A percentile compares a stretch with the other conserved stretches of the same genome.
Evolutionary conservation across 306 rosid species (phyloP).

Genomic region (Fragaria iinumae): DNA sequence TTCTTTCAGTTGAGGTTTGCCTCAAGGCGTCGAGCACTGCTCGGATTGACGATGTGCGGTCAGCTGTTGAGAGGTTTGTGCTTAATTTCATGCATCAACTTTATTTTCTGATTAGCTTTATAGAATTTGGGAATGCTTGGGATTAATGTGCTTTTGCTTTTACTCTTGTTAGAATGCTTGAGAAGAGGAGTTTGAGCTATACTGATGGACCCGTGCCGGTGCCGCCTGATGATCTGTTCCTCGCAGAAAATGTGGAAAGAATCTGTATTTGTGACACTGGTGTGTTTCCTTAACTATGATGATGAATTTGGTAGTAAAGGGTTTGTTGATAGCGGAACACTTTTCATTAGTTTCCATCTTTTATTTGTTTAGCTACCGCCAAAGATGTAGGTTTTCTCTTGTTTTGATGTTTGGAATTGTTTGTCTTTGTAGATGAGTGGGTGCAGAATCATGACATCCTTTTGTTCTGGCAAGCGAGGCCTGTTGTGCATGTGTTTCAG

Average conservation of each 20-base stretch:
- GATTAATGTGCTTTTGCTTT: neutral
- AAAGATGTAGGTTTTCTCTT: conserved; percentile 10
- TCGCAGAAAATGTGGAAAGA: conserved; percentile 68
- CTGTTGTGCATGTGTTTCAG: conserved; percentile 91
- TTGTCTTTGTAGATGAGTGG: conserved; percentile 60
- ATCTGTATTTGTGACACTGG: conserved; percentile 80
- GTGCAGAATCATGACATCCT: conserved; percentile 65
- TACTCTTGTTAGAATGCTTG: conserved; percentile 67
- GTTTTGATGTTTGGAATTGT: conserved; percentile 24
- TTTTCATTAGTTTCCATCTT: conserved; percentile 1
- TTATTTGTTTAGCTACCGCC: neutral
- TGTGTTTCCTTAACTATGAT: neutral
- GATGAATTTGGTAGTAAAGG: neutral
- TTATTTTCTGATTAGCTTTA: neutral
- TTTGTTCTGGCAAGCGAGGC: conserved; percentile 98
- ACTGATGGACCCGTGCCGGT: conserved; percentile 71
- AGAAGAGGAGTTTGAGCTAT: conserved; percentile 89
- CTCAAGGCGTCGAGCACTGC: conserved; percentile 85
- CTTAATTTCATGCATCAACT: neutral
- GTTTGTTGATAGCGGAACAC: neutral
- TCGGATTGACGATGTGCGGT: conserved; percentile 58
- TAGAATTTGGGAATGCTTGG: neutral
- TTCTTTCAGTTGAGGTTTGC: conserved; percentile 67
- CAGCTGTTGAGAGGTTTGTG: conserved; percentile 53
- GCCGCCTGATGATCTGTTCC: conserved; percentile 68